phyloP scores from a whole-genome alignment of 75 land plant genomes.

The Selaginella tamariscina region DNA sequence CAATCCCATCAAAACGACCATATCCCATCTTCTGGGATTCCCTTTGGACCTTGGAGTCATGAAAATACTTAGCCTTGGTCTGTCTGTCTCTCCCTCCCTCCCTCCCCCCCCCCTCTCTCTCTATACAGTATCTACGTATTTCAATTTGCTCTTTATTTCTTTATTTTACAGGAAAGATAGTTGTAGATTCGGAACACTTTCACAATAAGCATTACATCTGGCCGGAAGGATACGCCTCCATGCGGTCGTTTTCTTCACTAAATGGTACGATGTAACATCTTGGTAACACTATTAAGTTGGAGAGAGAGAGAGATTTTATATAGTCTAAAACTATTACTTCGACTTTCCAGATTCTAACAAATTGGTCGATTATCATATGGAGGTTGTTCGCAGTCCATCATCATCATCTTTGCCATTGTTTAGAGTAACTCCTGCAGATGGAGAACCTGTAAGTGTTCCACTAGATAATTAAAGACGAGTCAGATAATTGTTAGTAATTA shows the following conservation, averaged over 20 bases:
- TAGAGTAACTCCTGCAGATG: constrained; percentile 55
- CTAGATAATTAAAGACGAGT: background rate
- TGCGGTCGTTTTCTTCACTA: constrained; percentile 49
- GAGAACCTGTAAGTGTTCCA: constrained; percentile 35
- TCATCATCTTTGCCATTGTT: constrained; percentile 49
- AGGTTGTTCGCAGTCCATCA: constrained; percentile 54
- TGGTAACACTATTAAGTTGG: background rate
- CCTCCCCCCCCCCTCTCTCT: too few species aligned
- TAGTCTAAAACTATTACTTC: too few species aligned
- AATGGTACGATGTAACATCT: constrained; percentile 30
- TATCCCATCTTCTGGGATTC: constrained; percentile 17
- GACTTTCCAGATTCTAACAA: constrained; percentile 48
- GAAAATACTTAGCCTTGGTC: background rate
- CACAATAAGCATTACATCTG: constrained; percentile 55
- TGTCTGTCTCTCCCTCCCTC: background rate
- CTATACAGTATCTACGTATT: background rate
- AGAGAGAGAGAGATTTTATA: too few species aligned
- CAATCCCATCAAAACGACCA: constrained; percentile 17
- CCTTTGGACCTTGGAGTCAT: constrained; percentile 44
- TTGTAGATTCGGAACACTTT: constrained; percentile 65
- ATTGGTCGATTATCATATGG: constrained; percentile 51
- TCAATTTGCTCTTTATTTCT: background rate
- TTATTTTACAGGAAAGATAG: constrained; percentile 45
- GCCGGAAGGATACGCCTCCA: constrained; percentile 76
- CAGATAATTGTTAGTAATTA: too few species aligned